Conservation (phyloP, 164 flowering plant species). For the Taxillus chinensis region DNA sequence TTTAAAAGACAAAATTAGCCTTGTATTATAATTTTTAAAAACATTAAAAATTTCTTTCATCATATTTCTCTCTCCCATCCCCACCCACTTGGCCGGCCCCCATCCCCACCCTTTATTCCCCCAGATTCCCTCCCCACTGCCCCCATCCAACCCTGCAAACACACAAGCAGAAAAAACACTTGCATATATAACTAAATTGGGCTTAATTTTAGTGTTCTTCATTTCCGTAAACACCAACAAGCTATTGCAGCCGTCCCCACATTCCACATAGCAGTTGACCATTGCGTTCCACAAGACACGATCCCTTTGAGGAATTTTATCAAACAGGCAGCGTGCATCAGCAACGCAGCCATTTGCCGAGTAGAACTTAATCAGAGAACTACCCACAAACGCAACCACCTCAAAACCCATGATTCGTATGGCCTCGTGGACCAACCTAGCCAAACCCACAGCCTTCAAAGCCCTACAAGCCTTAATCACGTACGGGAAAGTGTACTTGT, state of each 20-base stretch:
- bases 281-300: conserved; percentile 78
- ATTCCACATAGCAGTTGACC: conserved; percentile 52
- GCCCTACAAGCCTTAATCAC: conserved; percentile 68
- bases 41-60: no score
- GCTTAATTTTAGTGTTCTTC: conserved; percentile 33
- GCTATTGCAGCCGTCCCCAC: conserved; percentile 28
- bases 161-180: conserved; percentile 50
- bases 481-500: conserved; percentile 69
- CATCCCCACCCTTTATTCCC: no score
- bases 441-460: conserved; percentile 34
- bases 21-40: no score
- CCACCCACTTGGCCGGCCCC: no score
- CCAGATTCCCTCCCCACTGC: no score
- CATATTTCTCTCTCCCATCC: no score
- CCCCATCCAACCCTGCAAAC: conserved; percentile 20
- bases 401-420: conserved; percentile 37
- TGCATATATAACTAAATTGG: conserved; percentile 53
- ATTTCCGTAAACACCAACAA: conserved; percentile 36
- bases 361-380: conserved; percentile 66
- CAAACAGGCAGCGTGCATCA: conserved; percentile 55
- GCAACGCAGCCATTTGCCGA: conserved; percentile 38
- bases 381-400: conserved; percentile 55
- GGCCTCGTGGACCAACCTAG: conserved; percentile 36
- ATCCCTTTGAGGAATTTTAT: conserved; percentile 47
- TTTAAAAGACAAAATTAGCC: no score